phyloP scores from a whole-genome alignment of 345 rosid genomes.

The Moringa oleifera region DNA sequence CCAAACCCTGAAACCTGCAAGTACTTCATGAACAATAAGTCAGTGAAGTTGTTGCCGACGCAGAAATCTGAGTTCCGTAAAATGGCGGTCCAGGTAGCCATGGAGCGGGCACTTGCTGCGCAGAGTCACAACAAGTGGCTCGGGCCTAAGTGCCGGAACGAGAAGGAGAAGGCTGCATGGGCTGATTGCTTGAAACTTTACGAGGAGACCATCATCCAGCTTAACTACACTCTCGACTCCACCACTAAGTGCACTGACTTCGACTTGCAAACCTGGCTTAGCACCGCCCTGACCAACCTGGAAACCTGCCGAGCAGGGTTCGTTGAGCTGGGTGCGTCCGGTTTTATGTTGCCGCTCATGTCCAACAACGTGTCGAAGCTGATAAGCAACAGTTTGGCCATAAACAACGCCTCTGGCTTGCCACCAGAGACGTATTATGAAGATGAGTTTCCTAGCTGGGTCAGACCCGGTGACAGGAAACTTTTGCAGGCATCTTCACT shows the following conservation, averaged over 20 bases:
- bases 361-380: slow-evolving; percentile 61
- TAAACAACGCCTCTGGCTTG: slow-evolving; percentile 28
- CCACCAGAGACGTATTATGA: slow-evolving; percentile 18
- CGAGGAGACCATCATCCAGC: slow-evolving; percentile 38
- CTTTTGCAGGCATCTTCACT: slow-evolving; percentile 40
- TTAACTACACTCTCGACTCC: slow-evolving; percentile 51
- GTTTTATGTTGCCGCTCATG: slow-evolving; percentile 47
- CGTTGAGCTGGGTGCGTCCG: slow-evolving; percentile 49
- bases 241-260: slow-evolving; percentile 45
- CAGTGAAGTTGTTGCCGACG: slow-evolving; percentile 27
- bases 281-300: slow-evolving; percentile 73
- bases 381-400: slow-evolving; percentile 58
- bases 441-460: slow-evolving; percentile 63
- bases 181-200: slow-evolving; percentile 72
- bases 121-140: slow-evolving; percentile 38
- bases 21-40: slow-evolving; percentile 31
- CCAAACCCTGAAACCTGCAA: slow-evolving; percentile 72
- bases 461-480: slow-evolving; percentile 56
- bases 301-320: slow-evolving; percentile 70
- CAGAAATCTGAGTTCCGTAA: slow-evolving; percentile 42
- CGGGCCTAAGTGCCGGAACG: slow-evolving; percentile 52
- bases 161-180: slow-evolving; percentile 67
- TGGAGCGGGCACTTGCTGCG: slow-evolving; percentile 52
- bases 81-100: slow-evolving; percentile 37
- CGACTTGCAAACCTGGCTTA: slow-evolving; percentile 80